These are phyloP conservation scores for Beauveria sp. DNA, from an alignment of 2,329 filamentous ascomycete genomes.

Conservation along the genomic window DNA sequence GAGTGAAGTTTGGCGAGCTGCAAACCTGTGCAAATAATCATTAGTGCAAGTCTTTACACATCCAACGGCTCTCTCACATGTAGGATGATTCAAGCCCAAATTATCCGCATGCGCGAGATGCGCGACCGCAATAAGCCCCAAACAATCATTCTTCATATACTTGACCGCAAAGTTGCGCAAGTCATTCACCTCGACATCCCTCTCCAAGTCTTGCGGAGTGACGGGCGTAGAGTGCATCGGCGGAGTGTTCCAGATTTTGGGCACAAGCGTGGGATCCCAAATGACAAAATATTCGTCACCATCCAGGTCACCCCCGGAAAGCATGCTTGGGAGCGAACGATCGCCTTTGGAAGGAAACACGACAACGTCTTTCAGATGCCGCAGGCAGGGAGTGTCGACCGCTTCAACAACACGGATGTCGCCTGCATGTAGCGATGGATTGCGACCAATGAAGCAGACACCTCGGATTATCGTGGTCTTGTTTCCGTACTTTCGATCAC, in stretches of 20 bases:
- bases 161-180: conserved; percentile 80
- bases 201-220: conserved; percentile 45
- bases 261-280: conserved; percentile 74
- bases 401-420: conserved; percentile 85
- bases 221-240: conserved; percentile 71
- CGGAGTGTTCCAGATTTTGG: conserved; percentile 57
- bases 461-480: conserved; percentile 63
- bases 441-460: conserved; percentile 76
- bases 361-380: conserved; percentile 74
- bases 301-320: conserved; percentile 90
- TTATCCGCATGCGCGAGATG: conserved; percentile 73
- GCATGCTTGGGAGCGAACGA: conserved; percentile 82
- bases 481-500: conserved; percentile 43
- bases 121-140: conserved; percentile 71
- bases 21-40: conserved; percentile 38
- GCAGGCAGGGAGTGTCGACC: conserved; percentile 64
- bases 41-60: neutral
- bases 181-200: conserved; percentile 62
- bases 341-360: conserved; percentile 82
- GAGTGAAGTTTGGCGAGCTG: conserved; percentile 76
- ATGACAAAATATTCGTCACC: conserved; percentile 94
- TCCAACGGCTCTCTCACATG: conserved; percentile 47
- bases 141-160: conserved; percentile 84
- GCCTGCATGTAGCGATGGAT: conserved; percentile 88
- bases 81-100: conserved; percentile 54